These are phyloP conservation scores for Sergeia podlipaevii DNA, from an alignment of 208 protist genomes.

Conservation along the genomic window DNA sequence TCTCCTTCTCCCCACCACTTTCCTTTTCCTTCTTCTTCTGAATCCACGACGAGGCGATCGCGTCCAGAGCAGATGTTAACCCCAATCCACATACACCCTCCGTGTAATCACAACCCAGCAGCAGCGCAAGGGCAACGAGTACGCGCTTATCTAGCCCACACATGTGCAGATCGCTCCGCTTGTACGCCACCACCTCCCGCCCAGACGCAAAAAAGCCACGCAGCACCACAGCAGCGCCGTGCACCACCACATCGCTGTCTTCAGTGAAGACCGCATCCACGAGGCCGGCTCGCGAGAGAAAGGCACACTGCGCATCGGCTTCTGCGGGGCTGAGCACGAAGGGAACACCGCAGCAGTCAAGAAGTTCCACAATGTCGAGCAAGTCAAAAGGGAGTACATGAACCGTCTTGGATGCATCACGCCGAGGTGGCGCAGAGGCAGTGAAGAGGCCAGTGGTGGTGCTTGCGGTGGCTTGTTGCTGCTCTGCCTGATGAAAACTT, in stretches of 20 bases:
- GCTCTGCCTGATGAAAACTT: background rate
- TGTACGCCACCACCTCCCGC: slow-evolving; percentile 66
- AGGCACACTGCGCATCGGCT: slow-evolving; percentile 94
- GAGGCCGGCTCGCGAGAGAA: slow-evolving; percentile 62
- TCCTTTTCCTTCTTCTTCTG: background rate
- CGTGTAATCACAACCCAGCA: slow-evolving; percentile 96
- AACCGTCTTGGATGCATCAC: slow-evolving; percentile 8
- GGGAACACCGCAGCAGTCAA: slow-evolving; percentile 81
- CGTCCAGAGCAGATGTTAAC: slow-evolving; percentile 53
- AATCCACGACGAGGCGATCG: slow-evolving; percentile 52
- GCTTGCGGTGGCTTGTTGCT: background rate
- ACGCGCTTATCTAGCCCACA: slow-evolving; percentile 78
- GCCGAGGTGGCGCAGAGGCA: background rate
- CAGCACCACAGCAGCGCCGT: slow-evolving; percentile 91
- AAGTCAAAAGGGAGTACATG: slow-evolving; percentile 61
- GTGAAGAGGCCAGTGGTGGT: background rate
- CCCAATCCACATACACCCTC: slow-evolving; percentile 90
- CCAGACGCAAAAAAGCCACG: slow-evolving; percentile 87
- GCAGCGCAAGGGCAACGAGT: slow-evolving; percentile 86
- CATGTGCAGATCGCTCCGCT: slow-evolving; percentile 41
- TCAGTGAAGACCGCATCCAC: slow-evolving; percentile 96
- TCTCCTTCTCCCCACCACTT: background rate
- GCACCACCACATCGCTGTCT: slow-evolving; percentile 95
- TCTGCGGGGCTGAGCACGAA: slow-evolving; percentile 88
- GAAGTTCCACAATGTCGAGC: slow-evolving; percentile 67